Evolutionary conservation across 805 yeast genomes (phyloP), one percentile per base, ranked within the genome.

Genomic region (Candida awuae): DNA sequence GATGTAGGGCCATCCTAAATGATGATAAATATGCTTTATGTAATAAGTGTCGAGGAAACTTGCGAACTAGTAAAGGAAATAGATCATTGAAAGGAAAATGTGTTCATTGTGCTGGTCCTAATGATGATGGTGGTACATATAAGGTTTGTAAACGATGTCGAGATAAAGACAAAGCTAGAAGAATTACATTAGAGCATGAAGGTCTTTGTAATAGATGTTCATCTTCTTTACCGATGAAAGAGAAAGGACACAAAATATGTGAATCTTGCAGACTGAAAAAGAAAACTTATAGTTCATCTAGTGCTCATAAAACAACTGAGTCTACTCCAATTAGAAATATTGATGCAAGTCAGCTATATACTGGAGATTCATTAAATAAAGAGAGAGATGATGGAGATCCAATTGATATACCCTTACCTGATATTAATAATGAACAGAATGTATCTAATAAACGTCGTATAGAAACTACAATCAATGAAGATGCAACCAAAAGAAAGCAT

Each of bases 81-180:
- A 61, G 85, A 29, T 80, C 75, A 6, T 74, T 75, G 10, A 70
- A 67, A 46, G 84, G 85, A 1, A 70, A 70, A 49, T 79, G 85
- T 59, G 81, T 79, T 13, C 84, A 79, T 51, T 79, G 85, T 45
- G 65, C 77, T 1, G 82, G 83, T 3, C 76, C 78, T 7, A 67
- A 68, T 38, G 50, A 58, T 14, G 54, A 67, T 6, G 67, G 65
- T 39, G 62, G 69, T 1, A 65, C 63, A 37, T 78, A 62, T 56
- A 78, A 77, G 52, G 84, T 79, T n/a, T 79, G 85, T 52, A 62
- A 68, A 43, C 61, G 83, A 45, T 79, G 85, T 54, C 63, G 84
- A 42, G 72, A 66, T 34, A 76, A 74, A 47, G 84, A 77, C 52
- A 75, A 71, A 51, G 58, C 70, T 34, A 63, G 84, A 45, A 57